Percentiles rank a stretch among this genome's conserved stretches.
phyloP scores from a whole-genome alignment of 495 filamentous ascomycete species.

The Aspergillus baeticus region DNA sequence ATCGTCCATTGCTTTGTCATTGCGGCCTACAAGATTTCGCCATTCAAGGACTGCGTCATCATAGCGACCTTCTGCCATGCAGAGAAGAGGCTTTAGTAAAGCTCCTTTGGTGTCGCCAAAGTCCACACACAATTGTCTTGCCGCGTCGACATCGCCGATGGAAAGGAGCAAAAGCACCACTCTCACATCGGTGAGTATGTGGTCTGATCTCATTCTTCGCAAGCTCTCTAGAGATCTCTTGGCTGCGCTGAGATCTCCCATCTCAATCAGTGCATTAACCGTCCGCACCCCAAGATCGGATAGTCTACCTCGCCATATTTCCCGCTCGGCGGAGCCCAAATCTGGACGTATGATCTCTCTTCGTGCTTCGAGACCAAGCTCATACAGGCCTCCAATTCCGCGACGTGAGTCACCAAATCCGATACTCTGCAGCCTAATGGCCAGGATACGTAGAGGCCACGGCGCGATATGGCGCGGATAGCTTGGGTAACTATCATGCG shows the following conservation, averaged over 20 bases:
- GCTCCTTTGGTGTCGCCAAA: slow-evolving; percentile 23
- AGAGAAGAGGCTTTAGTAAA: slow-evolving; percentile 62
- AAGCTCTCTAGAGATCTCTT: slow-evolving; percentile 59
- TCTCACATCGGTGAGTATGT: slow-evolving; percentile 36
- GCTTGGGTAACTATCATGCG: slow-evolving; percentile 36
- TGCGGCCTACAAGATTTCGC: slow-evolving; percentile 50
- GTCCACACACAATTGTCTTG: slow-evolving; percentile 44
- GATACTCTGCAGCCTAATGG: slow-evolving; percentile 78
- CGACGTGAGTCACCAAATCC: slow-evolving; percentile 80
- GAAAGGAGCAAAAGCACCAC: slow-evolving; percentile 69
- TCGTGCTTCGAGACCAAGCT: slow-evolving; percentile 76
- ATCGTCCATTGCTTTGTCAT: slow-evolving; percentile 29
- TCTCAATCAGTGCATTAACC: slow-evolving; percentile 81
- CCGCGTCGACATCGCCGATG: slow-evolving; percentile 72
- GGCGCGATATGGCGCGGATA: slow-evolving; percentile 63
- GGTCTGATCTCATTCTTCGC: slow-evolving; percentile 34
- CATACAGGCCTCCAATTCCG: slow-evolving; percentile 85
- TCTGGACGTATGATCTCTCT: slow-evolving; percentile 43
- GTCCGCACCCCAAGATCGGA: slow-evolving; percentile 74
- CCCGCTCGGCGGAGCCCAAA: slow-evolving; percentile 31
- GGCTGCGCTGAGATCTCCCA: slow-evolving; percentile 82
- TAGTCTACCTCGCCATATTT: slow-evolving; percentile 67
- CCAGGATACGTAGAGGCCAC: slow-evolving; percentile 82
- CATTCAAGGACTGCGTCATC: slow-evolving; percentile 59
- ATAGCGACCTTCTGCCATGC: slow-evolving; percentile 78